Percentiles rank a stretch among this genome's conserved stretches.
phyloP scores from a whole-genome alignment of 352 stramenopile genomes.

The Globisporangium heterothallicum region DNA sequence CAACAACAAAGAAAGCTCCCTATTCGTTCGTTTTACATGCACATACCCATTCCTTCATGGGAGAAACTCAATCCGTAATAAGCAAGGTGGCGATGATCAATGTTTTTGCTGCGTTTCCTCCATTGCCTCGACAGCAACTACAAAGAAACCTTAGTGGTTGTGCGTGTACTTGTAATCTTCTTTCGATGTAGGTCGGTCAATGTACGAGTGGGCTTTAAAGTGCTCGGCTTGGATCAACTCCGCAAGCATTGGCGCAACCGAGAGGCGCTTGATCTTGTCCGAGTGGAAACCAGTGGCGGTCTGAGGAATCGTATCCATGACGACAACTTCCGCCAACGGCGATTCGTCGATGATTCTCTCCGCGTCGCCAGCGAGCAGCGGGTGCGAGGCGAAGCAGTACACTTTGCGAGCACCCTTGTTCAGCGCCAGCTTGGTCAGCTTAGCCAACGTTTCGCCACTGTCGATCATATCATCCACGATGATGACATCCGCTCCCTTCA shows the following conservation, averaged over 20 bases:
- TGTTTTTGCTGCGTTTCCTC: background rate
- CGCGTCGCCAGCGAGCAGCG: slow-evolving; percentile 83
- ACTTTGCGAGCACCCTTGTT: slow-evolving; percentile 82
- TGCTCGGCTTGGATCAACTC: slow-evolving; percentile 90
- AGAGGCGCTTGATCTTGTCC: slow-evolving; percentile 86
- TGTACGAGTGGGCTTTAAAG: slow-evolving; percentile 89
- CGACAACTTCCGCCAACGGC: slow-evolving; percentile 79
- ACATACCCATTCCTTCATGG: background rate
- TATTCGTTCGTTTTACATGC: too few relatives aligned
- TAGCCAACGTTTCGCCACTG: slow-evolving; percentile 75
- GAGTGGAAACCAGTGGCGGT: slow-evolving; percentile 54
- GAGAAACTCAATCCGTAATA: background rate
- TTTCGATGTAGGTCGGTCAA: slow-evolving; percentile 76
- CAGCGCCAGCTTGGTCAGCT: slow-evolving; percentile 78
- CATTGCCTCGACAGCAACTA: background rate
- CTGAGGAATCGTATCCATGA: slow-evolving; percentile 87
- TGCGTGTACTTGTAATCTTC: slow-evolving; percentile 86
- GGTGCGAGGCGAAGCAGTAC: slow-evolving; percentile 89
- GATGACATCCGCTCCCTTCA: slow-evolving; percentile 87
- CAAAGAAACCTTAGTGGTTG: slow-evolving; percentile 51
- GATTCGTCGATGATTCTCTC: slow-evolving; percentile 83
- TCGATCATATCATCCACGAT: slow-evolving; percentile 92
- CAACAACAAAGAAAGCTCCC: too few relatives aligned
- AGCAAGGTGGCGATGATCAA: background rate
- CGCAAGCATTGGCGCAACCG: slow-evolving; percentile 83